A percentile compares a stretch with the other conserved stretches of the same genome.
These are phyloP conservation scores for Aspergillus pseudotamarii DNA, from an alignment of 2,329 filamentous ascomycete genomes.

Conservation along the genomic window DNA sequence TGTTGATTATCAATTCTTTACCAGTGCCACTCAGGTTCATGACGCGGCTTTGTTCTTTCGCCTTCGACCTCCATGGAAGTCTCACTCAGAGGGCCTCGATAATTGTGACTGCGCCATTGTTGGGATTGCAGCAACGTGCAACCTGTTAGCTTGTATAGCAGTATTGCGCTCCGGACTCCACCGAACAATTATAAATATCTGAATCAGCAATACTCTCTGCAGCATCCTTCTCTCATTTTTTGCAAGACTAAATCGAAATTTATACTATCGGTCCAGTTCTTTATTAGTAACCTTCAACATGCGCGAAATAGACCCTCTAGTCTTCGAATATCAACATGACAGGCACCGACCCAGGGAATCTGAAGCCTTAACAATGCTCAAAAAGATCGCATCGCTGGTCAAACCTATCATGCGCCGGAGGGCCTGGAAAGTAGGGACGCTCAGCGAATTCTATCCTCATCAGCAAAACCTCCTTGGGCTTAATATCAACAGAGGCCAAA, in stretches of 20 bases:
- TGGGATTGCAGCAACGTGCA: neutral
- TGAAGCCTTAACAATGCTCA: constrained; percentile 65
- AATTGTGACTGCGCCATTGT: constrained; percentile 5
- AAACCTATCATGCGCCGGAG: constrained; percentile 93
- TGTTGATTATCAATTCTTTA: neutral
- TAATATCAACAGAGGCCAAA: constrained; percentile 75
- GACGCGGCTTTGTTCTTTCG: neutral
- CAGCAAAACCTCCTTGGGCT: constrained; percentile 76
- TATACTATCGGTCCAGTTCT: neutral
- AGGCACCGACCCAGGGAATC: constrained; percentile 50
- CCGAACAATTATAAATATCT: neutral
- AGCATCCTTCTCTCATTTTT: neutral
- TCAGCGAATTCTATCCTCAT: constrained; percentile 83
- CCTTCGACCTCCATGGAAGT: neutral
- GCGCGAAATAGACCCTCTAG: constrained; percentile 51
- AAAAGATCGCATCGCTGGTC: constrained; percentile 81
- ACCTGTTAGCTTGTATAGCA: neutral
- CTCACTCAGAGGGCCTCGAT: neutral
- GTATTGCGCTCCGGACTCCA: neutral
- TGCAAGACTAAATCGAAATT: neutral
- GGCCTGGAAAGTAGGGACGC: constrained; percentile 74
- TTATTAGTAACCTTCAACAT: constrained; percentile 27
- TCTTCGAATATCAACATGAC: constrained; percentile 58
- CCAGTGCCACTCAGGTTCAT: neutral
- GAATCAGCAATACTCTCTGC: neutral